Percentiles rank a stretch among this genome's conserved stretches.
Conservation (phyloP, 2,329 filamentous ascomycete species). For the Ophiostoma australiae region DNA sequence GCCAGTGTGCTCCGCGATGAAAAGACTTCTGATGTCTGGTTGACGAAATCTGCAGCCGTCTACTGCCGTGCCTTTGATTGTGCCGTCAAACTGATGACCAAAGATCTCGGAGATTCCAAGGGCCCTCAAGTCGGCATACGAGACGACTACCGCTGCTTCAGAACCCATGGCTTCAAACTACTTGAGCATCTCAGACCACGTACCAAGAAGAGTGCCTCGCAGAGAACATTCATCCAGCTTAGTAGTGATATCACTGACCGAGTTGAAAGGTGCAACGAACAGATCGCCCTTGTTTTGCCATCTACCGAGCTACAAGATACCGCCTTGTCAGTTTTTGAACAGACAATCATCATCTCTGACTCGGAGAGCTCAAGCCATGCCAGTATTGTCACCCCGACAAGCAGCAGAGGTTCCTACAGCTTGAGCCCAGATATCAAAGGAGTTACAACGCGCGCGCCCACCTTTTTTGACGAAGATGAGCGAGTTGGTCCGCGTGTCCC, state of each 20-base stretch:
- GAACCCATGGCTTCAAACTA: constrained; percentile 48
- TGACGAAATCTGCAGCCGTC: constrained; percentile 44
- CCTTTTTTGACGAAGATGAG: neutral
- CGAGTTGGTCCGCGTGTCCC: neutral
- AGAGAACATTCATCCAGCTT: constrained; percentile 31
- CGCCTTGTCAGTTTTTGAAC: constrained; percentile 47
- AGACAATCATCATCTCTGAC: constrained; percentile 46
- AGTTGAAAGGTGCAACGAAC: constrained; percentile 38
- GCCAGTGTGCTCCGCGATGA: constrained; percentile 43
- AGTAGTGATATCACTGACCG: constrained; percentile 36
- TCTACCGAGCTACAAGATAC: neutral
- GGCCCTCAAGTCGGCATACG: constrained; percentile 40
- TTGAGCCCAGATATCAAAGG: neutral
- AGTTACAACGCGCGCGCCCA: neutral
- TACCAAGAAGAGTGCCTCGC: constrained; percentile 31
- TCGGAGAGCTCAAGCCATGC: constrained; percentile 38
- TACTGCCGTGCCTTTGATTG: constrained; percentile 48
- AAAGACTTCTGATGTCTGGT: constrained; percentile 44
- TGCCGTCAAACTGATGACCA: constrained; percentile 41
- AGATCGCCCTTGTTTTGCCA: constrained; percentile 32
- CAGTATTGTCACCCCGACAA: neutral
- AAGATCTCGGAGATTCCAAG: constrained; percentile 30
- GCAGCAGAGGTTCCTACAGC: neutral
- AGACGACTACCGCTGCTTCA: constrained; percentile 50
- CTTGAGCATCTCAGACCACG: constrained; percentile 39